A percentile compares a stretch with the other conserved stretches of the same genome.
Conservation (phyloP, 768 basidiomycete genomes). For the Saitozyma podzolica region DNA sequence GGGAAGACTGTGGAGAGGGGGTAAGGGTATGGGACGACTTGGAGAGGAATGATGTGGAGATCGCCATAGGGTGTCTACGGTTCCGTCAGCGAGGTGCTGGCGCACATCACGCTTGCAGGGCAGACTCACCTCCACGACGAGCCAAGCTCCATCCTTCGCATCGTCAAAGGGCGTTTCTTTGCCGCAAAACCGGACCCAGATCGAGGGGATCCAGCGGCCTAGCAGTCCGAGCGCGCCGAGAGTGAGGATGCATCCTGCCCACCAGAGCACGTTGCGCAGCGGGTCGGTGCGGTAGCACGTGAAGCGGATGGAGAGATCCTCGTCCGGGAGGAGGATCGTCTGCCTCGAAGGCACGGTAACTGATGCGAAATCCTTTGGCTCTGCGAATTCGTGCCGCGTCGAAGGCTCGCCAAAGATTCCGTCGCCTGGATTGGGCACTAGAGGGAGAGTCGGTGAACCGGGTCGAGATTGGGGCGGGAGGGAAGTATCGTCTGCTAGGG, state of each 20-base stretch:
- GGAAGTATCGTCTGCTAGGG: slow-evolving; percentile 51
- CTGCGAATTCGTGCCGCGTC: slow-evolving; percentile 19
- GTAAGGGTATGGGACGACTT: slow-evolving; percentile 70
- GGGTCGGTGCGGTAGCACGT: slow-evolving; percentile 73
- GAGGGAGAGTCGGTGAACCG: slow-evolving; percentile 47
- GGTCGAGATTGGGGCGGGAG: slow-evolving; percentile 52
- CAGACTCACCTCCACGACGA: slow-evolving; percentile 79
- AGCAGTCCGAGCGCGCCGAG: slow-evolving; percentile 74
- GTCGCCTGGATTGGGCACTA: slow-evolving; percentile 41
- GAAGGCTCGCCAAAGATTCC: slow-evolving; percentile 49
- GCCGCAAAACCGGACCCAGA: slow-evolving; percentile 88
- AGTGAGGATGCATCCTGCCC: slow-evolving; percentile 64
- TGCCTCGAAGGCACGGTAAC: slow-evolving; percentile 60
- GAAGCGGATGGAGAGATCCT: slow-evolving; percentile 83
- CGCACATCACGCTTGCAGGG: background rate
- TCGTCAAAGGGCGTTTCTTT: slow-evolving; percentile 78
- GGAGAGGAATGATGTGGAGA: slow-evolving; percentile 72
- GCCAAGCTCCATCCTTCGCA: slow-evolving; percentile 61
- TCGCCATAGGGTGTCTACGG: slow-evolving; percentile 81
- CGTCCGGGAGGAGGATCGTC: slow-evolving; percentile 79
- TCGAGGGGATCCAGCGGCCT: slow-evolving; percentile 87
- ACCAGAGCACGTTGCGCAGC: slow-evolving; percentile 71
- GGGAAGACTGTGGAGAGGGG: slow-evolving; percentile 79
- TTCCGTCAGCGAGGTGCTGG: background rate
- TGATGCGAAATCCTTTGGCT: slow-evolving; percentile 41